These are phyloP conservation scores for Coemansia sp. DNA, from an alignment of 192 early-diverging fungal species.

Conservation along the genomic window DNA sequence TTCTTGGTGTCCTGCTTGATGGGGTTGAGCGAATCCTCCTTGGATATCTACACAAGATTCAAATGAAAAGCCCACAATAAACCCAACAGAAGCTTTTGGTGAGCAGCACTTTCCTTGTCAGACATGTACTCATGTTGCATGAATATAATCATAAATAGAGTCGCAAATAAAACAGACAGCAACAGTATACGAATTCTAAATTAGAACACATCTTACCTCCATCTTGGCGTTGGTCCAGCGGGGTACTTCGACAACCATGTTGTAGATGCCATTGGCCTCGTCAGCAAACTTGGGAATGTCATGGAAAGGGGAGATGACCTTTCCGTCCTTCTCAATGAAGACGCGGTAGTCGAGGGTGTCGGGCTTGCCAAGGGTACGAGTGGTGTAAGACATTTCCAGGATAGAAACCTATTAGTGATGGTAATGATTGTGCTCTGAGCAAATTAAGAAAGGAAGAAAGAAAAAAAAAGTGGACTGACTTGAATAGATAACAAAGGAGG, in stretches of 20 bases:
- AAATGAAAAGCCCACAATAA: slow-evolving; percentile 14
- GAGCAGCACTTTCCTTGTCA: not conserved
- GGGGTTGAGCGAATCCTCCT: slow-evolving; percentile 96
- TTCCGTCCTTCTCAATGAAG: slow-evolving; percentile 82
- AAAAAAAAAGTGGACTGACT: too few species aligned
- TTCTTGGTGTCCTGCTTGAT: slow-evolving; percentile 99
- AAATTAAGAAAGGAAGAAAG: too few species aligned
- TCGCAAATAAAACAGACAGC: too few species aligned
- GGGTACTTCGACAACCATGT: slow-evolving; percentile 99
- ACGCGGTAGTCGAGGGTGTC: slow-evolving; percentile 87
- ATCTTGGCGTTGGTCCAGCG: slow-evolving; percentile 99
- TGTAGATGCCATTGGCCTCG: slow-evolving; percentile 86
- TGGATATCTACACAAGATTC: slow-evolving; percentile 70
- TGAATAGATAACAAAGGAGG: too few species aligned
- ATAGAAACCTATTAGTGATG: not conserved
- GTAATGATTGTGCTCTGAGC: not conserved
- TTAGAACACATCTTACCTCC: slow-evolving; percentile 55
- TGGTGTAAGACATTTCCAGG: slow-evolving; percentile 59
- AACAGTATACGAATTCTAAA: not conserved
- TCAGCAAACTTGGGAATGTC: slow-evolving; percentile 97
- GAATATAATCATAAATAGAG: too few species aligned
- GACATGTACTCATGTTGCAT: not conserved
- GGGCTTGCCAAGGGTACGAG: slow-evolving; percentile 82
- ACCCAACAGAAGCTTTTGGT: not conserved
- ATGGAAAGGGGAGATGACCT: slow-evolving; percentile 92